Base-by-base conservation (phyloP, 495 filamentous ascomycete species). In the Amorphotheca resinae region DNA sequence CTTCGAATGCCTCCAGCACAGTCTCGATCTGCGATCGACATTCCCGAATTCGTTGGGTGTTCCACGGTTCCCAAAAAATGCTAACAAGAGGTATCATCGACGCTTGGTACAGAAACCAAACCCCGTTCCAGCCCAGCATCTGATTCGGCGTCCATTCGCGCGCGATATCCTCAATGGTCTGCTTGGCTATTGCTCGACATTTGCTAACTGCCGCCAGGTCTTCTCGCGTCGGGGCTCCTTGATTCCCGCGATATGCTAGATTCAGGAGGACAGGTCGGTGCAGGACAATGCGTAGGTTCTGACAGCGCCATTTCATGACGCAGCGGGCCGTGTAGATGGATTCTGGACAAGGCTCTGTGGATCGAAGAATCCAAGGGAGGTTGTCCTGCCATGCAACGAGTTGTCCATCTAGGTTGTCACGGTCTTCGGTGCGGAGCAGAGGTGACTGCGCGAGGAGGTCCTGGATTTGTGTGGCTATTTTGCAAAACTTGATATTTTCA, bases 31-130 rank as follows among this genome's bases (percentile, higher is more conserved):
- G 80, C 1, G 22, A 8, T 22, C 51, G 54, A 34, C 51, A 57
- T 3, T 26, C 59, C 48, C 38, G 62, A 57, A 48, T 64, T 60
- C 20, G 59, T 51, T 39, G 61, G 58, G 17, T 38, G 65, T 70
- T 59, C 58, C 75, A 59, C 67, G 74, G 62, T 59, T 74, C 56
- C 65, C 79, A 76, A 52, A 81, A 80, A 11, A 88, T 67, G 11
- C 69, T 76, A 6, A 89, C 68, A 2, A 89, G 68, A 0, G 83
- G 84, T 16, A 89, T 77, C 74, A 86, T 78, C 33, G 73, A 72
- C 0, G 82, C 79, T 58, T 89, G 84, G 66, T 84, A 87, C 33
- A 82, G 67, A 58, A 84, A 79, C 84, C 84, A 89, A 17, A 84
- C 79, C 3, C 78, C 82, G 60, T 83, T 84, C 83, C 83, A 87